These are phyloP conservation scores for Teunomyces aglyptinius DNA, from an alignment of 805 yeast genomes.

Conservation along the genomic window DNA sequence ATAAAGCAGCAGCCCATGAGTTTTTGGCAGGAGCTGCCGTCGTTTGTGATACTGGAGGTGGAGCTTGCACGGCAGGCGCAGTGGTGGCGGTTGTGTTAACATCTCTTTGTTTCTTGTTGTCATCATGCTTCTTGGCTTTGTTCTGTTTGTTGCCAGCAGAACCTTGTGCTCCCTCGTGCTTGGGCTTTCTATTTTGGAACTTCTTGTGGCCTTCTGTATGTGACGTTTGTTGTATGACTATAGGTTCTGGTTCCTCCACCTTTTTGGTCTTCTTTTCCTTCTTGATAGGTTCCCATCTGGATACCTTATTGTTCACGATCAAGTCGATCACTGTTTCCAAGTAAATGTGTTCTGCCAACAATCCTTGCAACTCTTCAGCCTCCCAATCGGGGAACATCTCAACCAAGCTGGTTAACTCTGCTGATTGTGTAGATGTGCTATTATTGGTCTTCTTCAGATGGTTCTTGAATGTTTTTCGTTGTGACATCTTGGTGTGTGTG, in stretches of 20 bases:
- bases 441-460: conserved; percentile 40
- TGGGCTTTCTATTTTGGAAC: conserved; percentile 1
- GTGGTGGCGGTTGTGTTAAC: conserved; percentile 10
- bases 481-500: conserved; percentile 12
- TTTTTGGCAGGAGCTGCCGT: conserved; percentile 22
- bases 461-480: conserved; percentile 44
- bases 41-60: conserved; percentile 15
- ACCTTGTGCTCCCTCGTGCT: conserved; percentile 3
- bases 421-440: conserved; percentile 15
- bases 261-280: conserved; percentile 52
- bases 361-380: conserved; percentile 72
- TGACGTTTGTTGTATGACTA: conserved; percentile 6
- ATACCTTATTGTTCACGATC: conserved; percentile 85
- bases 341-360: conserved; percentile 71
- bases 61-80: conserved; percentile 17
- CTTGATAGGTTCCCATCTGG: conserved; percentile 92
- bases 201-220: conserved; percentile 2
- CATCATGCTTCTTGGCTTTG: conserved; percentile 5
- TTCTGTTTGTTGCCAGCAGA: background rate
- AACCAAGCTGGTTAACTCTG: conserved; percentile 53
- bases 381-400: conserved; percentile 97
- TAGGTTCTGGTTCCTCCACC: conserved; percentile 11
- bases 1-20: conserved; percentile 47
- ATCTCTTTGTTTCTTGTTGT: conserved; percentile 7
- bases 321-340: conserved; percentile 79